Evolutionary conservation across 2,329 filamentous ascomycete species (phyloP), one percentile per base, ranked within the genome.

Genomic region (Blastomyces percursus): DNA sequence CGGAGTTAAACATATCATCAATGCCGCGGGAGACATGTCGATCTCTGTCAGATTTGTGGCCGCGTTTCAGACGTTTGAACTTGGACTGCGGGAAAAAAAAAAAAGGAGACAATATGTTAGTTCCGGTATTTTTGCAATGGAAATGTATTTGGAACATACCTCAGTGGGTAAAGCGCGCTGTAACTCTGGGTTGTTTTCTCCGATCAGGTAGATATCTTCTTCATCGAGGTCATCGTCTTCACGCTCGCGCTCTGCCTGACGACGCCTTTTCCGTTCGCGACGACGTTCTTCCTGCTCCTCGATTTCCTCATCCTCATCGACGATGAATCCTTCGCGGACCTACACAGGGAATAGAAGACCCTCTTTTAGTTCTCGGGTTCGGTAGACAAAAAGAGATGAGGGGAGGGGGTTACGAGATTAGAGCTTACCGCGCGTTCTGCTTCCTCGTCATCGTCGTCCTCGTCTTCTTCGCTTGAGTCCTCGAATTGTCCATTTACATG

Each of bases 41-140:
- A 27, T 79, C 74, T 60, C 85, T 82, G 59, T 91, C 83, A 62
- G 84, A 85, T 66, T 91, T 87, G 66, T 88, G 90, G 61, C 94
- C 93, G 67, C 91, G 90, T 81, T 97, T 99, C 62, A 99, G 84
- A 50, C 94, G 89, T 77, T 99, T 99, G 81, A 95, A 96, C 73
- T 96, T 95, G 68, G 88, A 87, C 87, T 96, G 64, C 59, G 62
- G 51, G 24, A 21, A 56, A n/a, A n/a, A 55, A 44, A 21, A 56
- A n/a, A n/a, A 55, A 44, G 2, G 27, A 27, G 48, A 60, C 51
- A 46, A 50, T 21, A 40, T 21, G 11, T 55, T 21, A 32, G 16
- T 54, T 54, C 14, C 35, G 3, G 16, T 32, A n/a, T 54, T 32
- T 35, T 9, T 11, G 30, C 35, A 64, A 21, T 35, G 64, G 35